Base-by-base conservation (phyloP, 2,329 filamentous ascomycete genomes). In the Chaetomium olivaceum region DNA sequence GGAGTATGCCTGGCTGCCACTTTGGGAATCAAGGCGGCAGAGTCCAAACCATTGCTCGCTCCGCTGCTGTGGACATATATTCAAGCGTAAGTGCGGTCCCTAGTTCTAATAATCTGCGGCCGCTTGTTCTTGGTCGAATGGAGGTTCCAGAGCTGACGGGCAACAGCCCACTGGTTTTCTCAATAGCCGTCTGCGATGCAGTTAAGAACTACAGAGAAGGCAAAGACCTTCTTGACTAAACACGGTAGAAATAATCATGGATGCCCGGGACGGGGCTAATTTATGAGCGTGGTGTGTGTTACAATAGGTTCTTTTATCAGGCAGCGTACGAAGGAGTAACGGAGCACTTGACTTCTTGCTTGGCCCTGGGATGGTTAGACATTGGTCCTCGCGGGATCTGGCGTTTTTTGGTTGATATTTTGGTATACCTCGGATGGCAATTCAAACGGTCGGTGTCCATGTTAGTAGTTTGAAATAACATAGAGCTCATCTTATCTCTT, bases 171-270 rank as follows among this genome's bases (percentile, higher is more conserved):
- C 55, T 72, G 11, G 58, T 59, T 23, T 50, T 71, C 5, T 36
- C 56, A 31, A 71, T 62, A 11, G 70, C 70, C 12, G 54, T 69
- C 5, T 69, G 63, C n/a, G 71, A 72, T 61, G 66, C 65, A 23
- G 51, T 69, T 12, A 72, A 72, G 31, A 72, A 70, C 62, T 63
- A 71, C 51, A 62, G 67, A 14, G 71, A 72, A 58, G 71, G 71
- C 27, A 61, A 67, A 63, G 70, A 71, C 39, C 67, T 72, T 21
- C 66, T 72, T 14, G 71, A 72, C 48, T 72, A 54, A 65, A 14
- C 27, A 21, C 14, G 48, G 23, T n/a, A 27, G 46, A n/a, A 3
- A 31, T 54, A 14, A 54, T 54, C 14, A 54, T 54, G 6, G 27
- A 29, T 29, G 27, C 27, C 2, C 14, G 3, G 7, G 23, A 36